Percentiles rank a stretch among this genome's conserved stretches.
phyloP scores from a whole-genome alignment of 371 early-diverging fungal species.

The Mitosporidium daphniae region DNA sequence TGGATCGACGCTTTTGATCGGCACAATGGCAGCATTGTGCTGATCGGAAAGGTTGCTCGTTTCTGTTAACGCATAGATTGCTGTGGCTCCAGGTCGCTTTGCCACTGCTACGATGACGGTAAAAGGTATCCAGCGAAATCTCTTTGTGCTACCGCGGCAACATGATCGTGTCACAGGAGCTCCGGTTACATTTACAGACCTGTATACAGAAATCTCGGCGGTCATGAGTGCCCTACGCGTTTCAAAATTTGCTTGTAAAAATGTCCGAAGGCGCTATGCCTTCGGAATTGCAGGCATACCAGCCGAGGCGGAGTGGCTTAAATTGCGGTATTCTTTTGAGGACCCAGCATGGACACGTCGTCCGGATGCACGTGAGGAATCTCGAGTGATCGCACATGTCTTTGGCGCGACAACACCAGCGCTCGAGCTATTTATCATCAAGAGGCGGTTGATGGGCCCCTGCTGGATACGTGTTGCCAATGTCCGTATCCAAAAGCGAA shows the following conservation, averaged over 20 bases:
- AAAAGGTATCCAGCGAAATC: slow-evolving; percentile 31
- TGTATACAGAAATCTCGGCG: slow-evolving; percentile 14
- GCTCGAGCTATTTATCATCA: slow-evolving; percentile 54
- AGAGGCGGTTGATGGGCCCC: slow-evolving; percentile 78
- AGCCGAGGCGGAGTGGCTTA: slow-evolving; percentile 31
- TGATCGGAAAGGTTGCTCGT: slow-evolving; percentile 14
- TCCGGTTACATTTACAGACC: slow-evolving; percentile 5
- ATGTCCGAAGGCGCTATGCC: slow-evolving; percentile 42
- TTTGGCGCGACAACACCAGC: slow-evolving; percentile 58
- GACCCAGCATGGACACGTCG: slow-evolving; percentile 7
- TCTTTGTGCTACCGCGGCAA: slow-evolving; percentile 41
- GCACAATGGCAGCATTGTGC: background rate
- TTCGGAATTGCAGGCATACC: slow-evolving; percentile 59
- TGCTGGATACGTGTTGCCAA: slow-evolving; percentile 40
- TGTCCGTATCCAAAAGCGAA: too few relatives aligned
- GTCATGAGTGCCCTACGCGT: slow-evolving; percentile 31
- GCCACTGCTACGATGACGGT: too few relatives aligned
- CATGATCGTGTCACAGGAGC: slow-evolving; percentile 10
- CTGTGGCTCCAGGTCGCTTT: too few relatives aligned
- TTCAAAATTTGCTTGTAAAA: slow-evolving; percentile 20
- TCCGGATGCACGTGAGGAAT: background rate
- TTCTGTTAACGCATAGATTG: too few relatives aligned
- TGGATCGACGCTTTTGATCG: background rate
- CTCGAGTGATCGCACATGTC: slow-evolving; percentile 5
- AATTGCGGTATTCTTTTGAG: slow-evolving; percentile 33